A percentile compares a stretch with the other conserved stretches of the same genome.
Evolutionary conservation across 1,284 basidiomycete species (phyloP).

Genomic region (Cutaneotrichosporon curvatum): DNA sequence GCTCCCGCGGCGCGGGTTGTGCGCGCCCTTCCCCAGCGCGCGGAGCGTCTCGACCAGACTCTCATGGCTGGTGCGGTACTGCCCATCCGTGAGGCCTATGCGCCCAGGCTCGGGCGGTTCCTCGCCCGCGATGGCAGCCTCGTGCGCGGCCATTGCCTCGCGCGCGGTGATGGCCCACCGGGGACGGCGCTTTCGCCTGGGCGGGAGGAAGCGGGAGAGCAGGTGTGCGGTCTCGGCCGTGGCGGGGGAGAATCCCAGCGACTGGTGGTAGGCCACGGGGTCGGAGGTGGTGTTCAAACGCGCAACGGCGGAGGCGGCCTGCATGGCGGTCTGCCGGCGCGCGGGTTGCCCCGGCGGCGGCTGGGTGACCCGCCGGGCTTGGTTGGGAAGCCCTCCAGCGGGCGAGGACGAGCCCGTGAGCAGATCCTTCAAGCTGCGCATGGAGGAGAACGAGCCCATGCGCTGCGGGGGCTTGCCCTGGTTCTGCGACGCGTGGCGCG

Average conservation of each 20-base stretch:
- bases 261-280: conserved; percentile 36
- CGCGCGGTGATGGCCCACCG: conserved; percentile 21
- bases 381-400: background rate
- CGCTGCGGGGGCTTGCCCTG: conserved; percentile 4
- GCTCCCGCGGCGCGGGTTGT: background rate
- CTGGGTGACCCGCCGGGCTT: background rate
- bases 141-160: conserved; percentile 11
- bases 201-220: conserved; percentile 35
- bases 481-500: background rate
- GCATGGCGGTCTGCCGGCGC: conserved; percentile 24
- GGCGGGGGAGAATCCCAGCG: conserved; percentile 26
- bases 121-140: conserved; percentile 13
- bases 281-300: conserved; percentile 33
- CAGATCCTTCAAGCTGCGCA: conserved; percentile 18
- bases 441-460: conserved; percentile 21
- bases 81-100: conserved; percentile 33
- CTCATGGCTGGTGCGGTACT: conserved; percentile 40
- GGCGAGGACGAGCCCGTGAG: conserved; percentile 3
- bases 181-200: conserved; percentile 19
- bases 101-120: conserved; percentile 12
- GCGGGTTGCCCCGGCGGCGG: background rate
- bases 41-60: conserved; percentile 29
- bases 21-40: conserved; percentile 12
- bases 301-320: conserved; percentile 24
- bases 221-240: conserved; percentile 36